Percentiles rank a stretch among this genome's conserved stretches.
Evolutionary conservation across 1,284 basidiomycete species (phyloP).

Genomic region (Microstroma glucosiphilum): DNA sequence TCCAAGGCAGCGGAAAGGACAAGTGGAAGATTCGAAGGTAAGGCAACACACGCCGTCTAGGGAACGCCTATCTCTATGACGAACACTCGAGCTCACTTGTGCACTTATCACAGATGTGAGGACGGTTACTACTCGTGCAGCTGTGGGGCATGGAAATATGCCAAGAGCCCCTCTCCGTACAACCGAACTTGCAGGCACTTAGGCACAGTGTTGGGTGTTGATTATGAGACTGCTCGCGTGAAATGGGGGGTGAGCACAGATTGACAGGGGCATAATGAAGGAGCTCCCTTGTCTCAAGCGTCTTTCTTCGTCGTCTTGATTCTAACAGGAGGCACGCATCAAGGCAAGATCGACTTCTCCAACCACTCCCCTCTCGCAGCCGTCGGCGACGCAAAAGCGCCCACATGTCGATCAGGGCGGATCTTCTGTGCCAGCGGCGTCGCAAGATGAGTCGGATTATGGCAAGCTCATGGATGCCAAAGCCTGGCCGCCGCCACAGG

Average conservation of each 20-base stretch:
- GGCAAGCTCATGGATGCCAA: neutral
- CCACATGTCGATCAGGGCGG: neutral
- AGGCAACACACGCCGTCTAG: neutral
- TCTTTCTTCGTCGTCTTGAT: neutral
- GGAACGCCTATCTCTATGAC: too few species aligned
- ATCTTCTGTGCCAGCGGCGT: neutral
- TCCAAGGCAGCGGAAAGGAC: neutral
- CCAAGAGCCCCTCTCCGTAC: neutral
- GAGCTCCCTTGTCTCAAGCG: neutral
- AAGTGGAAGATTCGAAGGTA: neutral
- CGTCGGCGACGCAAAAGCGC: neutral
- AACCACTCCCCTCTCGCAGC: neutral
- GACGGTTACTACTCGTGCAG: neutral
- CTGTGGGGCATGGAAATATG: neutral
- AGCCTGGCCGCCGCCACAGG: neutral
- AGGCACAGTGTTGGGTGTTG: conserved; percentile 58
- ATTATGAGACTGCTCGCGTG: conserved; percentile 57
- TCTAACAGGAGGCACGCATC: neutral
- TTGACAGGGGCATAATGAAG: too few species aligned
- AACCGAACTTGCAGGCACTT: conserved; percentile 62
- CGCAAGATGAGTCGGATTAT: neutral
- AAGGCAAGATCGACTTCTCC: neutral
- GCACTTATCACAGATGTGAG: neutral
- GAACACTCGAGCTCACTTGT: neutral
- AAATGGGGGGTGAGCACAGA: conserved; percentile 52